These are phyloP conservation scores for Apiotrichum laibachii DNA, from an alignment of 1,284 basidiomycete species.

Conservation along the genomic window DNA sequence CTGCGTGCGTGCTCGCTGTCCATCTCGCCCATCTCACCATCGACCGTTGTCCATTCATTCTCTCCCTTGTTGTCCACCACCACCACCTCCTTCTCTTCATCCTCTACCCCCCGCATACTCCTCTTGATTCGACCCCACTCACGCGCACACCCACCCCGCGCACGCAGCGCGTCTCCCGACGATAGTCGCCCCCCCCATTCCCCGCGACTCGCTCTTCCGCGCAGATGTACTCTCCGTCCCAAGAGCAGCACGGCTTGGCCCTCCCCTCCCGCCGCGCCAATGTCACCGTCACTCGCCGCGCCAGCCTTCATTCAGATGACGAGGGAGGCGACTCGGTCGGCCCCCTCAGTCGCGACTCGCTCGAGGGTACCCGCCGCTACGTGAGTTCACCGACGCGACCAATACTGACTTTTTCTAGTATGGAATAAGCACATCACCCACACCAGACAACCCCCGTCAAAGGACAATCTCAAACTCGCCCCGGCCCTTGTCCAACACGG, in stretches of 20 bases:
- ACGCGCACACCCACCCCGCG: too few species aligned
- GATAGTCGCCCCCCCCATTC: not conserved
- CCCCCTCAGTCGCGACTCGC: conserved; percentile 16
- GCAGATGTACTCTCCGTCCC: conserved; percentile 15
- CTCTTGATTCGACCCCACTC: too few species aligned
- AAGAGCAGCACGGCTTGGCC: conserved; percentile 16
- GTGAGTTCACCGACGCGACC: conserved; percentile 8
- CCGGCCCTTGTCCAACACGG: conserved; percentile 14
- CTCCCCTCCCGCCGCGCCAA: conserved; percentile 19
- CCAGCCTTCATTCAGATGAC: conserved; percentile 18
- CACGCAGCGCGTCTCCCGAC: not conserved
- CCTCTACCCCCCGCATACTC: too few species aligned
- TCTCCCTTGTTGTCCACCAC: too few species aligned
- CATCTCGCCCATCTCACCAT: too few species aligned
- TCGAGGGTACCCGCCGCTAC: conserved; percentile 25
- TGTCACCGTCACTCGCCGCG: conserved; percentile 19
- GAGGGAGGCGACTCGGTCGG: conserved; percentile 20
- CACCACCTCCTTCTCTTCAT: too few species aligned
- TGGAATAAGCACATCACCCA: conserved; percentile 1
- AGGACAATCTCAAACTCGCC: conserved; percentile 12
- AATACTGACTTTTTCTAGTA: conserved; percentile 3
- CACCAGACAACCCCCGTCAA: conserved; percentile 4
- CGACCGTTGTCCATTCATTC: too few species aligned
- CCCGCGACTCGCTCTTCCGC: not conserved
- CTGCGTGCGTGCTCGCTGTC: too few species aligned